Percentiles rank a stretch among this genome's conserved stretches.
Evolutionary conservation across 495 filamentous ascomycete species (phyloP).

Genomic region (Haplographium delicatum): DNA sequence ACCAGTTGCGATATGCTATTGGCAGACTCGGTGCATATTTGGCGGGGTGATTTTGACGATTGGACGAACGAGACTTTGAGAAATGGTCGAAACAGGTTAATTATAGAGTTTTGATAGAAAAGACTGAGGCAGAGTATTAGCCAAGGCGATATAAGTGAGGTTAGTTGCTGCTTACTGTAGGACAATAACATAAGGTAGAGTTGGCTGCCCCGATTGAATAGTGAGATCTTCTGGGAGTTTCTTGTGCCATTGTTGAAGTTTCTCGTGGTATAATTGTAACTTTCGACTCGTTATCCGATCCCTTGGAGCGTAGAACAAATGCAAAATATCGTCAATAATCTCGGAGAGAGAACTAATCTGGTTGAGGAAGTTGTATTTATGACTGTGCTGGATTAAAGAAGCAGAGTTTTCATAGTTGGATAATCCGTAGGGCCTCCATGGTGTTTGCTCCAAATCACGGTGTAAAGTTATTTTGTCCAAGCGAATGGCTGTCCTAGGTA

Average conservation of each 20-base stretch:
- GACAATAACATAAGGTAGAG: slow-evolving; percentile 31
- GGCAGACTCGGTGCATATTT: slow-evolving; percentile 30
- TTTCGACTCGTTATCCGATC: slow-evolving; percentile 38
- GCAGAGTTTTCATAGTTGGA: not conserved
- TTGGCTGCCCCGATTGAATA: slow-evolving; percentile 23
- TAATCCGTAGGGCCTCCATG: slow-evolving; percentile 31
- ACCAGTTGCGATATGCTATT: slow-evolving; percentile 26
- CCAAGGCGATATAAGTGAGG: not conserved
- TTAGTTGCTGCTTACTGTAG: slow-evolving; percentile 34
- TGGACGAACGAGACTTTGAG: slow-evolving; percentile 27
- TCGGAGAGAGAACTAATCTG: slow-evolving; percentile 34
- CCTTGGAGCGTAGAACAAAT: slow-evolving; percentile 40
- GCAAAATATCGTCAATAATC: slow-evolving; percentile 38
- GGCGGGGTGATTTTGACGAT: slow-evolving; percentile 26
- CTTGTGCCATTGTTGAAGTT: slow-evolving; percentile 36
- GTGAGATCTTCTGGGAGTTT: slow-evolving; percentile 32
- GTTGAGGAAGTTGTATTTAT: slow-evolving; percentile 26
- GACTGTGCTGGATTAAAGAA: slow-evolving; percentile 12
- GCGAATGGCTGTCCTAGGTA: slow-evolving; percentile 37
- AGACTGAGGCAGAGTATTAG: slow-evolving; percentile 24
- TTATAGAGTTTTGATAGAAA: slow-evolving; percentile 31
- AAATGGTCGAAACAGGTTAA: slow-evolving; percentile 36
- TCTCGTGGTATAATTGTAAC: slow-evolving; percentile 32
- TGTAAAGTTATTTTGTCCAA: slow-evolving; percentile 30
- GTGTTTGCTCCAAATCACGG: slow-evolving; percentile 24